Percentiles rank a stretch among this genome's conserved stretches.
Evolutionary conservation across 2,329 filamentous ascomycete species (phyloP).

Genomic region (Berkeleyomyces rouxiae): DNA sequence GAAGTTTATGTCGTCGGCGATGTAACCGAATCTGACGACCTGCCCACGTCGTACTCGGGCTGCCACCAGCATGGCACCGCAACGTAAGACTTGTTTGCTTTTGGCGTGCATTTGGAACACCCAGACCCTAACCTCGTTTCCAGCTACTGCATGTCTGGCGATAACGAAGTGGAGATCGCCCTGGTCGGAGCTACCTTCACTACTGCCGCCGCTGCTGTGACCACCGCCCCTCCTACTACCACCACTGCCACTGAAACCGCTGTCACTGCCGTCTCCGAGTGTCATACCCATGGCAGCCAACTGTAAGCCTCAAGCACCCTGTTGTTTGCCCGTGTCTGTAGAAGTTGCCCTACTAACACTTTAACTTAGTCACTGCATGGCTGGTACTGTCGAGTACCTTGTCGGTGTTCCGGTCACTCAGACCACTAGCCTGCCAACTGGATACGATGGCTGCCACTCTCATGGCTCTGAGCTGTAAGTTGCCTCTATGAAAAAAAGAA

Average conservation of each 20-base stretch:
- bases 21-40: slow-evolving; percentile 35
- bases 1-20: slow-evolving; percentile 30
- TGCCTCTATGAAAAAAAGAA: background rate
- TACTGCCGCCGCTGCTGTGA: slow-evolving; percentile 11
- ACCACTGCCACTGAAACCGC: slow-evolving; percentile 11
- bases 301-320: slow-evolving; percentile 21
- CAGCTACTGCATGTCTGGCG: slow-evolving; percentile 24
- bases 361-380: slow-evolving; percentile 27
- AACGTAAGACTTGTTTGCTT: slow-evolving; percentile 27
- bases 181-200: slow-evolving; percentile 14
- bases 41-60: slow-evolving; percentile 44
- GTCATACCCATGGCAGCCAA: slow-evolving; percentile 26
- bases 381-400: slow-evolving; percentile 26
- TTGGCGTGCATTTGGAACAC: slow-evolving; percentile 14
- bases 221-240: slow-evolving; percentile 3
- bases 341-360: background rate
- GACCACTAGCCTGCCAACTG: slow-evolving; percentile 37
- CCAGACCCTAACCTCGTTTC: background rate
- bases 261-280: slow-evolving; percentile 25
- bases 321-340: background rate
- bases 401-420: slow-evolving; percentile 33
- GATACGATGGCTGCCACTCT: slow-evolving; percentile 48
- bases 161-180: slow-evolving; percentile 27
- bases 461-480: slow-evolving; percentile 42
- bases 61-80: slow-evolving; percentile 46